Base-by-base conservation (phyloP, 306 rosid genomes). In the Geum urbanum region DNA sequence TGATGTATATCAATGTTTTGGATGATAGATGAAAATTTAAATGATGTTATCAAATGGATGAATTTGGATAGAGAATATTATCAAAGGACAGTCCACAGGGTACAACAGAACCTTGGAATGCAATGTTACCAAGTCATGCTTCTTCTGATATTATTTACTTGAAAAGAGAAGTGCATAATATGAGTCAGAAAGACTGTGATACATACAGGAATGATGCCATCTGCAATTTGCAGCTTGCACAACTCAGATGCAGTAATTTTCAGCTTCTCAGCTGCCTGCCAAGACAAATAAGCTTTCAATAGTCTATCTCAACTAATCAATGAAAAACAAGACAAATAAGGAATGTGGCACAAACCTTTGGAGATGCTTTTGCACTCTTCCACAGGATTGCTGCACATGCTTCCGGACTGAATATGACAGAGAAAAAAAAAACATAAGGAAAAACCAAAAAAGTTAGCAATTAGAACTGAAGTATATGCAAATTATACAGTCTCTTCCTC, bases 361-460 rank as follows among this genome's bases (percentile, higher is more conserved):
- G 97, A 76, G 99, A 65, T 66, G 92, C 97, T 87, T 88, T 94
- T 43, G 97, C 72, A 77, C 14, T 84, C 89, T 91, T 94, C 92
- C 92, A 94, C 86, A 94, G 85, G 89, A 94, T 94, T 51, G 97
- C 98, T 51, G 97, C 98, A 79, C 97, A 87, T 61, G 97, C 98
- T 79, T 94, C 99, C 6, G 99, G 99, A 79, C 99, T 94, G 66
- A 46, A 85, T 77, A 68, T 27, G 73, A 64, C 9, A 84, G 79
- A 69, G 73, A 77, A 80, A 61, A 72, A 72, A 75, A 75, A 82
- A 81, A 69, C 70, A 22, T 20, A 19, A 37, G 13, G 50, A 72
- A 59, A 51, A 68, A 76, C 71, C 14, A 78, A 62, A 63, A 66
- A 46, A 77, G 37, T 70, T 27, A 77, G 75, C 37, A 32, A 32